These are phyloP conservation scores for Lecanicillium sp. DNA, from an alignment of 2,329 filamentous ascomycete species.

Conservation along the genomic window DNA sequence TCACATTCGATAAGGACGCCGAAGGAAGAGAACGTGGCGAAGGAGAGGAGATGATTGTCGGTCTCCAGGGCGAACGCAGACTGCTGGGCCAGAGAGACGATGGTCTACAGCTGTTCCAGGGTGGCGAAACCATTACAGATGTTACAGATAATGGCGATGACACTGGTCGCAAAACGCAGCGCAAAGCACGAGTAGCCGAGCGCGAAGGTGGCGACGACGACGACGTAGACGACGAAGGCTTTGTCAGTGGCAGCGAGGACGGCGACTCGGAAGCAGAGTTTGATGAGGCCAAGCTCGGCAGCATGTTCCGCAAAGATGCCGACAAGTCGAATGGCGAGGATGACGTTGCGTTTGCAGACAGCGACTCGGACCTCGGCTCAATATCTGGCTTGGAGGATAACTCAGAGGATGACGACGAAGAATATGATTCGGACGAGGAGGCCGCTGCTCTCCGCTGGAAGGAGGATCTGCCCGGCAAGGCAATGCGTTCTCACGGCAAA, in stretches of 20 bases:
- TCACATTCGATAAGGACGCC: constrained; percentile 63
- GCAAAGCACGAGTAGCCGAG: constrained; percentile 51
- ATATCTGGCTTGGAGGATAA: constrained; percentile 53
- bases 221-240: constrained; percentile 43
- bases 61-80: constrained; percentile 73
- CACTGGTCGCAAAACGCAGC: constrained; percentile 51
- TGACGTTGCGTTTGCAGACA: constrained; percentile 87
- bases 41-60: constrained; percentile 90
- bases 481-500: constrained; percentile 61
- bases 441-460: constrained; percentile 79
- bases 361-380: constrained; percentile 91
- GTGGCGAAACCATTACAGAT: constrained; percentile 59
- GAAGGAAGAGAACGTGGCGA: constrained; percentile 74
- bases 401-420: constrained; percentile 32
- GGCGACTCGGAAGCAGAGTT: constrained; percentile 50
- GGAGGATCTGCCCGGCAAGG: constrained; percentile 70
- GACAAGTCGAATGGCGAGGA: constrained; percentile 51
- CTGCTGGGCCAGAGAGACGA: constrained; percentile 76
- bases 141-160: constrained; percentile 43
- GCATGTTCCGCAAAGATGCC: constrained; percentile 46
- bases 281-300: constrained; percentile 51
- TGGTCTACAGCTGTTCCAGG: constrained; percentile 79
- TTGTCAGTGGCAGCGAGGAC: constrained; percentile 44
- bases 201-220: constrained; percentile 52
- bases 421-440: constrained; percentile 56